Conservation (phyloP, 805 yeast species). For the Hanseniaspora valbyensis region DNA sequence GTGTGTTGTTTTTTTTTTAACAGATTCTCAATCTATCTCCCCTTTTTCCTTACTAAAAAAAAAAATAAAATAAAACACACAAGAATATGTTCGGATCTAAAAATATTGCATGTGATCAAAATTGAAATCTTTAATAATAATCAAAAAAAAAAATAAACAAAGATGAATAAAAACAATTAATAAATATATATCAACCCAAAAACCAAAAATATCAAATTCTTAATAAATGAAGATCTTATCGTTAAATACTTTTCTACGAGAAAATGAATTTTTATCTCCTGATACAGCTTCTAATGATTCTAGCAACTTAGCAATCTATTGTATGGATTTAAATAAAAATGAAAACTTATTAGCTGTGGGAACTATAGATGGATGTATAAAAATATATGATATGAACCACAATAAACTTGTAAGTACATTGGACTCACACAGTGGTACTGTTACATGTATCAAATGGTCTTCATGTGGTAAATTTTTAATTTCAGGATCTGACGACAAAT, state of each 20-base stretch:
- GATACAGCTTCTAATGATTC: background rate
- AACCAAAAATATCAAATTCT: too few species aligned
- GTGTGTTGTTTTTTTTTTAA: too few species aligned
- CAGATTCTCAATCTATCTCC: too few species aligned
- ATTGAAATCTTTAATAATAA: too few species aligned
- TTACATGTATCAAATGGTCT: constrained; percentile 82
- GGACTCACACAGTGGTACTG: constrained; percentile 95
- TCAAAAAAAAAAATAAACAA: too few species aligned
- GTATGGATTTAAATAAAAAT: background rate
- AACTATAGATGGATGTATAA: constrained; percentile 8
- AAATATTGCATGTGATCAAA: too few species aligned
- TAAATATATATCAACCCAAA: too few species aligned
- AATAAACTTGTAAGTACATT: constrained; percentile 66
- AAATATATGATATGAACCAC: constrained; percentile 2
- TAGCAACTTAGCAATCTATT: constrained; percentile 5
- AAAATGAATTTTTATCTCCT: background rate
- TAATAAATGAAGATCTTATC: constrained; percentile 17
- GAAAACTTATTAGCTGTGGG: constrained; percentile 9
- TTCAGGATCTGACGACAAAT: constrained; percentile 90
- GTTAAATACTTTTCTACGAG: constrained; percentile 18
- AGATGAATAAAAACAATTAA: too few species aligned
- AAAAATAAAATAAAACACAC: too few species aligned
- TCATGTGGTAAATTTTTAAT: constrained; percentile 88
- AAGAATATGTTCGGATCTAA: too few species aligned
- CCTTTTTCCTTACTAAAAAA: too few species aligned